Base-by-base conservation (phyloP, 257 asterid genomes). In the Penstemon davidsonii region DNA sequence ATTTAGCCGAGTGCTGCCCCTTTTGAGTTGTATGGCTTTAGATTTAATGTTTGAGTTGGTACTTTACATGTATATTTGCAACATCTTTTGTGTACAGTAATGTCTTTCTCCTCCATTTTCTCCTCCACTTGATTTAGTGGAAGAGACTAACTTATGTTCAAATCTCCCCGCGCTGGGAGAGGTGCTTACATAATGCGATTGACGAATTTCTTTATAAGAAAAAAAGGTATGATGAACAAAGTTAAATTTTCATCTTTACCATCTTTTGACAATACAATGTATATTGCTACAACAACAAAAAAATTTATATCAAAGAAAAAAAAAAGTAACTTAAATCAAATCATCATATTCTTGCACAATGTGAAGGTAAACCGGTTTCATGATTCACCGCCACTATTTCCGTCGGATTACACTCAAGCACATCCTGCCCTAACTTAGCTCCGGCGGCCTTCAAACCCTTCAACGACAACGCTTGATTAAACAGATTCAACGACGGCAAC, bases 371-470 rank as follows among this genome's bases (percentile, higher is more conserved):
- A 36, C 97, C 96, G 0, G 99, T 93, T 18, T 80, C 80, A 36
- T 69, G 83, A 61, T 87, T 64, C 49, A 87, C 96, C 39, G 53
- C 62, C 40, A 87, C 97, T 0, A 72, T 36, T 73, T 93, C 88
- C 0, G 66, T 69, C 6, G 84, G 58, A n/a, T 36, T 77, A 85
- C 99, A 93, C 10, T 73, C 76, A 4, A 93, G 83, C 13, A 93
- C 99, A 73, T 93, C 96, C 64, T 87, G 85, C 33, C 87, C 82
- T 44, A 93, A 38, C 70, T 87, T 93, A 0, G 97, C 99, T 36
- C 99, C 99, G 0, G 96, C 99, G 0, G 90, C 88, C 80, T 88
- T 93, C 78, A 93, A 54, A 0, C 99, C 99, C 61, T 87, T 90
- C 41, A 90, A 53, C 7, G 99, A 93, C 79, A 90, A 81, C 0